phyloP scores from a whole-genome alignment of 2,329 filamentous ascomycete species.

The Claviceps africana region DNA sequence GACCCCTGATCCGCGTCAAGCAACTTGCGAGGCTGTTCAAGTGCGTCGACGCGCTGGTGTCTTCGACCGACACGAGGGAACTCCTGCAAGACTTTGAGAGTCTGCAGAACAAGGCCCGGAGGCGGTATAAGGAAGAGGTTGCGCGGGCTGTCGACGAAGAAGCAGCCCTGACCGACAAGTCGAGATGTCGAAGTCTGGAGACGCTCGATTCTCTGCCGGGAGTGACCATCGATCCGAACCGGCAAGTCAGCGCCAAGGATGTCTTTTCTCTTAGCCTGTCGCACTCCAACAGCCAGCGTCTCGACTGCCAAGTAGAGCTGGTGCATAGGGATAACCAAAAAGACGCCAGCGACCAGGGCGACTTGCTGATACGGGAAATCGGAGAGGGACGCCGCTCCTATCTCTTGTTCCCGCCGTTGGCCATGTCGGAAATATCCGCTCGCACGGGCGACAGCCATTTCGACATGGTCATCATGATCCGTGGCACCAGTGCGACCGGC shows the following conservation, averaged over 20 bases:
- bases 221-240: conserved; percentile 57
- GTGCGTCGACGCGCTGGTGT: conserved; percentile 43
- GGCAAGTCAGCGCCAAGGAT: conserved; percentile 81
- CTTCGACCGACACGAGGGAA: conserved; percentile 30
- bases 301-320: conserved; percentile 81
- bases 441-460: conserved; percentile 55
- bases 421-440: conserved; percentile 59
- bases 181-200: conserved; percentile 62
- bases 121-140: conserved; percentile 46
- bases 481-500: conserved; percentile 44
- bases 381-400: conserved; percentile 58
- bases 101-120: conserved; percentile 63
- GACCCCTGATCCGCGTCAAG: conserved; percentile 77
- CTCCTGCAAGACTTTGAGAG: conserved; percentile 45
- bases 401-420: conserved; percentile 85
- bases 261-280: conserved; percentile 72
- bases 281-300: conserved; percentile 79
- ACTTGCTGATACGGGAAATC: conserved; percentile 87
- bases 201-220: conserved; percentile 59
- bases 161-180: conserved; percentile 69
- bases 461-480: conserved; percentile 77
- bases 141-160: conserved; percentile 73
- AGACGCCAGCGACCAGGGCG: conserved; percentile 54
- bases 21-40: conserved; percentile 75
- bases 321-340: conserved; percentile 68